Base-by-base conservation (phyloP, 306 rosid species). In the Ochetophila trinervis region DNA sequence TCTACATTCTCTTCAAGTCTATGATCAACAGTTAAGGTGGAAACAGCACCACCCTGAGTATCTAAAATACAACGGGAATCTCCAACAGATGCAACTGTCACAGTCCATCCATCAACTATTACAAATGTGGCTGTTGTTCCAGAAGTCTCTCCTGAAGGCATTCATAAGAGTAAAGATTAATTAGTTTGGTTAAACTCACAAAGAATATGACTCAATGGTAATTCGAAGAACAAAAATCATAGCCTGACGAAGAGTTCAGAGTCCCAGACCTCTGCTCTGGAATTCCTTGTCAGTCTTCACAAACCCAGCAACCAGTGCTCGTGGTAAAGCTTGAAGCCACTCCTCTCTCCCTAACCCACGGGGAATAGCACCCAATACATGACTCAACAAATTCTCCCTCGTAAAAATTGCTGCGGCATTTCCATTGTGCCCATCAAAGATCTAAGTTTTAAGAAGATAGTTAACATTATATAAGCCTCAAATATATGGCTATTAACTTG, bases 371-470 rank as follows among this genome's bases (percentile, higher is more conserved):
- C 97, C 80, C 80, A 93, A 40, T 56, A 93, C 98, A 69, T 93
- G 95, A 75, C 76, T 89, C 82, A 93, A 78, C 85, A 93, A 80
- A 64, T 89, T 70, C 78, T 93, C 98, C 77, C 81, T 84, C 0
- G 95, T 74, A 70, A 54, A 93, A 77, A 89, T 72, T 45, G 98
- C 98, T 4, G 98, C 98, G 48, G 98, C 96, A 68, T 89, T 89
- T 77, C 98, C 98, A 55, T 93, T 93, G 84, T 93, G 98, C 62
- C 98, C 98, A 70, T 93, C 98, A 86, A 89, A 89, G 73, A 93
- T 84, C 98, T 93, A 84, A 66, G 65, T 70, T 78, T 69, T 45
- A 55, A n/a, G 52, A 18, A 53, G 68, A 42, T 74, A 65, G 79
- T n/a, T 53, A 51, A 72, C 51, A 68, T 67, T 54, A 52, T 37